Conservation (phyloP, 371 early-diverging fungal species). For the Mucor ambiguus region DNA sequence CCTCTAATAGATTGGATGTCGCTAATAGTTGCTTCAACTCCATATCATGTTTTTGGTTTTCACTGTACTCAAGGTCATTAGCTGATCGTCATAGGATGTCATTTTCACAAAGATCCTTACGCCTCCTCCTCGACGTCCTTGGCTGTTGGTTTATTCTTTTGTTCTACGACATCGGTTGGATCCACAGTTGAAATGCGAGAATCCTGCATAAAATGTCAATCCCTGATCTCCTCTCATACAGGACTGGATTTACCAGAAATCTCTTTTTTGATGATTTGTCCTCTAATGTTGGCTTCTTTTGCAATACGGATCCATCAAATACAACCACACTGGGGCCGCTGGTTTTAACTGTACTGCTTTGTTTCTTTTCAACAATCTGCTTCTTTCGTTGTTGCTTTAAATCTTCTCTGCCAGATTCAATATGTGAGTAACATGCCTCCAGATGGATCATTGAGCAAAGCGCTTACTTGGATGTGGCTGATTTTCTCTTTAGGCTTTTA, state of each 20-base stretch:
- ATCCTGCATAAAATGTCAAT: slow-evolving; percentile 23
- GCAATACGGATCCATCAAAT: slow-evolving; percentile 38
- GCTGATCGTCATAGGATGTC: background rate
- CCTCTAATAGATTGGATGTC: slow-evolving; percentile 46
- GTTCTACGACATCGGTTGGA: background rate
- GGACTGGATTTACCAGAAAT: slow-evolving; percentile 36
- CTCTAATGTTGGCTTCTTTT: slow-evolving; percentile 28
- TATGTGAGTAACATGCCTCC: background rate
- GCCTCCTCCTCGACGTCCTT: slow-evolving; percentile 42
- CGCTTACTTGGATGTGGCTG: slow-evolving; percentile 18
- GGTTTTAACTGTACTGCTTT: background rate
- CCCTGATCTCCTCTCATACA: background rate
- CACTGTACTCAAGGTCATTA: slow-evolving; percentile 22
- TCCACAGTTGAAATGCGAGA: slow-evolving; percentile 34
- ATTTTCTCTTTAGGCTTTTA: slow-evolving; percentile 31
- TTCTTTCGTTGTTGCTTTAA: slow-evolving; percentile 13
- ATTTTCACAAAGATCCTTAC: slow-evolving; percentile 15
- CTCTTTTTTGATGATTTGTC: slow-evolving; percentile 37
- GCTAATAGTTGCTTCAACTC: slow-evolving; percentile 45
- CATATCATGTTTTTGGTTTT: slow-evolving; percentile 41
- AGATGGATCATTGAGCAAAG: no score
- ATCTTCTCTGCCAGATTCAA: background rate
- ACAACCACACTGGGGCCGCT: slow-evolving; percentile 45
- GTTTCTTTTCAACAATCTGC: background rate
- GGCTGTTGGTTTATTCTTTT: slow-evolving; percentile 19